A percentile compares a stretch with the other conserved stretches of the same genome.
Evolutionary conservation across 768 basidiomycete species (phyloP).

Genomic region (Cystofilobasidium ferigula): DNA sequence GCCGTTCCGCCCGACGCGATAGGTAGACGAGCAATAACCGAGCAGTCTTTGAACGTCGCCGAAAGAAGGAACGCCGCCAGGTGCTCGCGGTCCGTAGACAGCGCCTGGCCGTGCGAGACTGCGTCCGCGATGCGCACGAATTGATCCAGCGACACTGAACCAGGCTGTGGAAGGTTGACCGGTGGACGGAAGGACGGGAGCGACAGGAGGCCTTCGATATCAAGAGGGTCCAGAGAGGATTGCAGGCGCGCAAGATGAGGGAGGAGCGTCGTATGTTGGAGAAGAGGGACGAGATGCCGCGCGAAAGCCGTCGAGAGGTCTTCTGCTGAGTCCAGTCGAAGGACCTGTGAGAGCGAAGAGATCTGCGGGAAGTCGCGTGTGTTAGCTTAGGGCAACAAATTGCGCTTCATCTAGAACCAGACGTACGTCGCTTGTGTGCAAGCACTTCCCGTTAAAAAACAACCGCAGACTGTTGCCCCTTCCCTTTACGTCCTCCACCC

Average conservation of each 20-base stretch:
- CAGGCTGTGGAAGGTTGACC: conserved; percentile 26
- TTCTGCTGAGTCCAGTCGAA: background rate
- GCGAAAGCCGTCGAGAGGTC: conserved; percentile 2
- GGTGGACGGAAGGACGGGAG: conserved; percentile 28
- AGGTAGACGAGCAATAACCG: conserved; percentile 47
- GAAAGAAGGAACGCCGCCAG: conserved; percentile 70
- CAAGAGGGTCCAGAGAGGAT: conserved; percentile 59
- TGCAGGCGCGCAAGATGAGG: conserved; percentile 49
- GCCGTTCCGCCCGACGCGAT: conserved; percentile 25
- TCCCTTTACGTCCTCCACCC: conserved; percentile 52
- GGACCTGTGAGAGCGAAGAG: background rate
- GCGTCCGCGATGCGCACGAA: background rate
- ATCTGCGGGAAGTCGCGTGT: background rate
- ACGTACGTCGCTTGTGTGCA: conserved; percentile 53
- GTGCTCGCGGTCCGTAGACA: conserved; percentile 50
- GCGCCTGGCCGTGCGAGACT: conserved; percentile 47
- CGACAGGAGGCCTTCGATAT: conserved; percentile 63
- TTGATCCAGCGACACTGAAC: no score
- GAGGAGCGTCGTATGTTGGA: conserved; percentile 38
- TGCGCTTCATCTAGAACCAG: background rate
- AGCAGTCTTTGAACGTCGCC: conserved; percentile 95
- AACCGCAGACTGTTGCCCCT: conserved; percentile 69
- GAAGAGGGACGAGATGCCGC: conserved; percentile 24
- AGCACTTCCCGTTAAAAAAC: conserved; percentile 55
- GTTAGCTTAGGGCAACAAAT: background rate